phyloP scores from a whole-genome alignment of 768 basidiomycete species.

The Serendipita sp. region DNA sequence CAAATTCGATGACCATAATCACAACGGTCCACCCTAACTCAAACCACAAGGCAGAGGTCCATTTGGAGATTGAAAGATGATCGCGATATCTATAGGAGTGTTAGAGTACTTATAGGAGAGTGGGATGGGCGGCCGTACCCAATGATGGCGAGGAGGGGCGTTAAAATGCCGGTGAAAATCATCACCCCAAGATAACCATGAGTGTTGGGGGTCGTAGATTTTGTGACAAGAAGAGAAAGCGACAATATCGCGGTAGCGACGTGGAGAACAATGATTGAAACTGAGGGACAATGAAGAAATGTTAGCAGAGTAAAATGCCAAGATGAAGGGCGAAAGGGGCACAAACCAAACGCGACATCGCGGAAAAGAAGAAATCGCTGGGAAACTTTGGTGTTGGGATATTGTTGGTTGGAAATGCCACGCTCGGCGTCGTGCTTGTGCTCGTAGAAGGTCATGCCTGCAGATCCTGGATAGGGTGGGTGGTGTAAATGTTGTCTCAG shows the following conservation, averaged over 20 bases:
- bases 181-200: background rate
- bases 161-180: background rate
- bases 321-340: background rate
- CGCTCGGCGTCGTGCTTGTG: background rate
- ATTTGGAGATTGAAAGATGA: background rate
- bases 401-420: background rate
- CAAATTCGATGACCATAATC: background rate
- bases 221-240: background rate
- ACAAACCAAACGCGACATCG: background rate
- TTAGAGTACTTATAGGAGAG: background rate
- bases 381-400: background rate
- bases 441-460: background rate
- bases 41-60: background rate
- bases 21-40: background rate
- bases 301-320: background rate
- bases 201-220: background rate
- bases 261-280: background rate
- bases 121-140: background rate
- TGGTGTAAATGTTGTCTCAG: background rate
- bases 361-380: conserved; percentile 1
- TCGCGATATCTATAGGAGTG: background rate
- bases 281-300: background rate
- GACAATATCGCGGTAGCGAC: background rate
- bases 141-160: background rate
- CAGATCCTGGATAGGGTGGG: background rate